Evolutionary conservation across 1,284 basidiomycete genomes (phyloP).

Genomic region (Ceratobasidium sp.): DNA sequence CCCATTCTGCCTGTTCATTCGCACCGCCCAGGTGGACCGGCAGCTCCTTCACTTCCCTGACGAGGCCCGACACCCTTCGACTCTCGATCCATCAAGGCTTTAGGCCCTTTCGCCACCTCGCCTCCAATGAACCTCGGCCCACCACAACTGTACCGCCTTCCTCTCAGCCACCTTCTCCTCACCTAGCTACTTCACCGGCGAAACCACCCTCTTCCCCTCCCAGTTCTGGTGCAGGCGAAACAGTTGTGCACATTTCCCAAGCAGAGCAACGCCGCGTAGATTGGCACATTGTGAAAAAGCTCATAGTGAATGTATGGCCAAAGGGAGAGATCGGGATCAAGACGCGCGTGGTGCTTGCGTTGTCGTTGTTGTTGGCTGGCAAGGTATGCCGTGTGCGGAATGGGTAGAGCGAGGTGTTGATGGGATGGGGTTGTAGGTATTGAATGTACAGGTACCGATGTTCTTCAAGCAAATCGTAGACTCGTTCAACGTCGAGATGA

Average conservation of each 20-base stretch:
- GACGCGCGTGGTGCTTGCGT: constrained; percentile 81
- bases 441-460: constrained; percentile 97
- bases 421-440: constrained; percentile 58
- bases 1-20: neutral
- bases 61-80: constrained; percentile 3
- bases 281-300: constrained; percentile 61
- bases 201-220: constrained; percentile 9
- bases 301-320: constrained; percentile 64
- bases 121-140: constrained; percentile 12
- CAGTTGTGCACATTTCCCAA: constrained; percentile 44
- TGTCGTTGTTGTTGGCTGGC: constrained; percentile 80
- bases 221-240: constrained; percentile 9
- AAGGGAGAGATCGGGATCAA: constrained; percentile 59
- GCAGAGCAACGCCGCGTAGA: constrained; percentile 52
- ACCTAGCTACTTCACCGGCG: constrained; percentile 13
- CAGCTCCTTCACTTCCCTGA: constrained; percentile 3
- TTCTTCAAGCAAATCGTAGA: constrained; percentile 95
- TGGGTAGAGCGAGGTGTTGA: constrained; percentile 18
- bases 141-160: neutral
- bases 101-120: constrained; percentile 6
- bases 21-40: neutral
- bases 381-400: constrained; percentile 65
- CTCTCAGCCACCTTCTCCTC: neutral
- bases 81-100: neutral
- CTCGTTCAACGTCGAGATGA: constrained; percentile 82